Base-by-base conservation (phyloP, 768 basidiomycete genomes). In the Macrolepiota albuminosa region DNA sequence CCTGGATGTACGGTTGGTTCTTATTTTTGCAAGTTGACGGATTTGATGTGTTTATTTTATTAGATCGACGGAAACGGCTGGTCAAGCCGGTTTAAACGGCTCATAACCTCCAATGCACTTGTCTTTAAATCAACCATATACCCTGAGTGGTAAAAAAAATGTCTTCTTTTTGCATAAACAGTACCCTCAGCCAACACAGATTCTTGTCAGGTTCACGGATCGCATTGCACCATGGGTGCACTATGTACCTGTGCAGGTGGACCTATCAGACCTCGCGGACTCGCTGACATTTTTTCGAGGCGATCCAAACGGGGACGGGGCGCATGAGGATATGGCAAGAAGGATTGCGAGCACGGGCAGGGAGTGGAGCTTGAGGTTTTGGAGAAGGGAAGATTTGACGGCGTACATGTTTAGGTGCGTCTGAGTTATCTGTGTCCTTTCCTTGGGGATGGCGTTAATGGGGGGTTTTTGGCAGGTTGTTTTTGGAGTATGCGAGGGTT, bases 201-300 rank as follows among this genome's bases (percentile, higher is more conserved):
- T 29, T 18, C 3, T 16, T 56, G 34, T 10, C 55, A 83, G 82
- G 83, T 85, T 76, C 59, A 74, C 67, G 2, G 81, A 84, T 59
- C 76, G 83, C 31, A 73, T 83, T 52, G 77, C 72, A 31, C 84
- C 87, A 0, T 89, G 87, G 86, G 81, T 88, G 3, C 89, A 91
- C 69, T 91, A 87, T 64, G 76, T 90, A 13, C 88, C 89, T 2
- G 73, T 90, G 10, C 83, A 85, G 64, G 67, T 82, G 0, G 84
- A 86, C 61, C 78, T 85, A 31, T 75, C 80, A 0, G 88, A 91
- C 67, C 67, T 93, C 9, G 82, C 86, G 71, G 91, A 92, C 64
- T 72, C 82, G 2, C 78, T 90, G 37, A 73, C 82, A 1, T 93
- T 93, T 76, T 91, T 92, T 70, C 80, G 83, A 0, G 87, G 88